A percentile compares a stretch with the other conserved stretches of the same genome.
These are phyloP conservation scores for Fusarium udum DNA, from an alignment of 2,329 filamentous ascomycete species.

Conservation along the genomic window DNA sequence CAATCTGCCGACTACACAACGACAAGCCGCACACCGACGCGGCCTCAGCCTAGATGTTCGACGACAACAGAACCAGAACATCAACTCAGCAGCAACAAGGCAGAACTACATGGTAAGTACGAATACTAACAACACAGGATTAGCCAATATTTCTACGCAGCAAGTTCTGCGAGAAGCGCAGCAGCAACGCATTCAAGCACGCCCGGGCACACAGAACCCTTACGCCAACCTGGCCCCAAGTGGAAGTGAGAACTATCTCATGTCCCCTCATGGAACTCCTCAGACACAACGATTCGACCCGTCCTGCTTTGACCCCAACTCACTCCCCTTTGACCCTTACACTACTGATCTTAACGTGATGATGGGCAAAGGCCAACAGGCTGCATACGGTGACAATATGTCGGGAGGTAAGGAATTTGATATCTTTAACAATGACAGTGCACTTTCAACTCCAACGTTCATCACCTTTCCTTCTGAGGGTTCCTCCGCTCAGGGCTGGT, in stretches of 20 bases:
- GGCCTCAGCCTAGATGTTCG: slow-evolving; percentile 85
- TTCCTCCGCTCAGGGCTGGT: slow-evolving; percentile 58
- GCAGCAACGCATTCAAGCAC: slow-evolving; percentile 80
- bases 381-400: slow-evolving; percentile 54
- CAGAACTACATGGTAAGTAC: slow-evolving; percentile 59
- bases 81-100: slow-evolving; percentile 44
- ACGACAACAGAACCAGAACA: slow-evolving; percentile 57
- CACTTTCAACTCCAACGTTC: slow-evolving; percentile 61
- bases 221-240: slow-evolving; percentile 47
- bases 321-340: slow-evolving; percentile 60
- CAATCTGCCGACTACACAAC: slow-evolving; percentile 64
- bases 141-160: slow-evolving; percentile 72
- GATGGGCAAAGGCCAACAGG: slow-evolving; percentile 60
- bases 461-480: slow-evolving; percentile 61
- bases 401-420: slow-evolving; percentile 59
- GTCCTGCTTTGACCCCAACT: slow-evolving; percentile 55
- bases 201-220: slow-evolving; percentile 69
- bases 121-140: slow-evolving; percentile 65
- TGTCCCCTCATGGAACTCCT: slow-evolving; percentile 66
- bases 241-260: slow-evolving; percentile 64
- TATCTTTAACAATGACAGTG: slow-evolving; percentile 57
- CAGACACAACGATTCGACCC: slow-evolving; percentile 63
- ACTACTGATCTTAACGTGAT: slow-evolving; percentile 55
- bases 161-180: slow-evolving; percentile 84
- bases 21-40: slow-evolving; percentile 72